Evolutionary conservation across 2,329 filamentous ascomycete species (phyloP), one percentile per base, ranked within the genome.

Genomic region (Alternaria conjuncta): DNA sequence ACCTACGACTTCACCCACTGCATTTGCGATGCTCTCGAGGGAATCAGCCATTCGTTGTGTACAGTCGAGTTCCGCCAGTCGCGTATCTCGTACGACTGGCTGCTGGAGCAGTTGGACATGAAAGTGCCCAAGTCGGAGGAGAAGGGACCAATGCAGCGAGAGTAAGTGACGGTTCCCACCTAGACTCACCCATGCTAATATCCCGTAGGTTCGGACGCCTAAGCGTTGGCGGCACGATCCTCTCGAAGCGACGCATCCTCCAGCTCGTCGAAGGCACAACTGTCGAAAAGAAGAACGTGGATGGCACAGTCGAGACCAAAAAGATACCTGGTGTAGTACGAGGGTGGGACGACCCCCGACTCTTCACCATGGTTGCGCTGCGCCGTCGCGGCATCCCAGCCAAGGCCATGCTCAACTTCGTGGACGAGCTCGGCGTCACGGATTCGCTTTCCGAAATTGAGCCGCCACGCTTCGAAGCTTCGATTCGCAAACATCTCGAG

Each of bases 1-100:
- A 96, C 95, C 0, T 97, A 97, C 75, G 94, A 97, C 79, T 96
- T 96, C 78, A 92, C 91, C 0, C 93, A 96, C 83, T 97, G 92
- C 79, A 84, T 97, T 21, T 95, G 92, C 73, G 96, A 98, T 85
- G 94, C 92, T 70, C 93, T 97, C 68, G 96, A 99, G 80, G 87
- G 88, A 18, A 96, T 98, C 74, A 94, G 94, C 0, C 95, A 97
- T 83, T 95, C 91, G 13, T 85, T 98, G 20, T 98, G 95, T 79
- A 98, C 96, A 0, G 95, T 92, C 2, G 96, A 98, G 79, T 97
- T 98, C 74, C 89, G 94, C 69, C 88, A 92, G 55, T 91, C 92
- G 20, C 85, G 95, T 63, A 90, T 92, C 50, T 96, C 92, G 43
- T 99, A 98, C 76, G 94, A 98, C 76, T 98, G 89, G 89, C 84